A percentile compares a stretch with the other conserved stretches of the same genome.
phyloP scores from a whole-genome alignment of 108 stramenopile genomes.

The Pseudonitzschia multiseries region DNA sequence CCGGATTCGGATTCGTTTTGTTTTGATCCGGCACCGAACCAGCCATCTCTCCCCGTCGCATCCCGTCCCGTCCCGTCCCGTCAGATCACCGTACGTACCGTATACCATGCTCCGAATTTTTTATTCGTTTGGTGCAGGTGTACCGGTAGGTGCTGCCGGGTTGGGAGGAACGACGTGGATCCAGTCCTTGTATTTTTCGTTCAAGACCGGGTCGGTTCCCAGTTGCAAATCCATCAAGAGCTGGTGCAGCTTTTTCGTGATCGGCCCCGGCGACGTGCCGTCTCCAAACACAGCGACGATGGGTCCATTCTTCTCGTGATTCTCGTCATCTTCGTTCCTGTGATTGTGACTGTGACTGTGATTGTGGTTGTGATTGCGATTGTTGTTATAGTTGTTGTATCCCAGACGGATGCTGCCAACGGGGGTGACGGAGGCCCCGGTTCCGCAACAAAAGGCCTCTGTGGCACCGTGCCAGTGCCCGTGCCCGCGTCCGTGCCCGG shows the following conservation, averaged over 20 bases:
- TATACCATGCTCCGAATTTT: no score
- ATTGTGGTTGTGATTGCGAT: neutral
- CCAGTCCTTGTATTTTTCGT: neutral
- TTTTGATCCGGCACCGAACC: no score
- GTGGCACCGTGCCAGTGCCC: neutral
- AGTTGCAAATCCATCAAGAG: no score
- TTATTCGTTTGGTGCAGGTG: no score
- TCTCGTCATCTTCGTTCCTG: no score
- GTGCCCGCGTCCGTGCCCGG: neutral
- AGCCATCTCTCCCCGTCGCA: no score
- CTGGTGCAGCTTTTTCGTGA: conserved; percentile 18
- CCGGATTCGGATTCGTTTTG: no score
- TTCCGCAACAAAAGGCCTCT: neutral
- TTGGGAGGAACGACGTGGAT: neutral
- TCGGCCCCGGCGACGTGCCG: conserved; percentile 21
- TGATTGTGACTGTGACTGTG: neutral
- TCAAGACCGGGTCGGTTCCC: neutral
- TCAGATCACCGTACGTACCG: no score
- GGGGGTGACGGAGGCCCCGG: neutral
- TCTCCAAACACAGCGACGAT: neutral
- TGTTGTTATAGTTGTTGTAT: neutral
- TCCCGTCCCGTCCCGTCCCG: no score
- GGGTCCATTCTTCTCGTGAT: neutral
- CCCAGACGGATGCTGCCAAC: neutral
- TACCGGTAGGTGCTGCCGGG: no score